Evolutionary conservation across 352 stramenopile genomes (phyloP), one percentile per base, ranked within the genome.

Genomic region (Globisporangium acanthophoron): DNA sequence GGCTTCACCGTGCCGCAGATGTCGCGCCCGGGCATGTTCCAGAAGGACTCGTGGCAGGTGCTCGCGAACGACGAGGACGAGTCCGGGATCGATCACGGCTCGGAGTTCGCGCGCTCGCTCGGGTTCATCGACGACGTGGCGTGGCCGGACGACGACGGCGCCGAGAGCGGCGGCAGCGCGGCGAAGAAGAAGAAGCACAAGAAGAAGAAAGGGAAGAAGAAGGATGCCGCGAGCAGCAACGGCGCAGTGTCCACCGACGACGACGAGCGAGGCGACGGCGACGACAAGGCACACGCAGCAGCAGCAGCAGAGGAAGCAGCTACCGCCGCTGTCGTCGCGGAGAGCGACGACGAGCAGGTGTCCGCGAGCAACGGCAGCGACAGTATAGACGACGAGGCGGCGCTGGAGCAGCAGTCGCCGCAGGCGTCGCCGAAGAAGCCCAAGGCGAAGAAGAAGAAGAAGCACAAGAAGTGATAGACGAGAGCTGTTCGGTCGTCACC

Each of bases 61-160:
- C 62, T 90, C 37, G 52, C 41, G 29, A 48, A 31, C 37, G 75
- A 67, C 52, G 76, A 90, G 54, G 67, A 76, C 44, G 64, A 73
- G 21, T 52, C 71, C 31, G 81, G 82, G 40, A 94, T 94, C 46
- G 85, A 94, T 46, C 82, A 91, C 56, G 83, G 85, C 43, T 94
- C 85, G 0, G 83, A 92, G 49, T 94, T 83, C 67, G 85, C 85
- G 2, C 74, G 78, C 31, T 87, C 80, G 56, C 62, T 94, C 16
- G 85, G 85, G 35, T 94, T 94, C 55, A 66, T 92, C 21, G 85
- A 95, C 51, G 83, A 95, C 63, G 80, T 93, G 3, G 81, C 85
- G 48, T 95, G 84, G 81, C 83, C 85, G 1, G 81, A 90, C 29
- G 76, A 90, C 16, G 70, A 85, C 61, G 54, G 11, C 9, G 8